Evolutionary conservation across 305 asterid species (phyloP).

Genomic region (Nicotiana rustica): DNA sequence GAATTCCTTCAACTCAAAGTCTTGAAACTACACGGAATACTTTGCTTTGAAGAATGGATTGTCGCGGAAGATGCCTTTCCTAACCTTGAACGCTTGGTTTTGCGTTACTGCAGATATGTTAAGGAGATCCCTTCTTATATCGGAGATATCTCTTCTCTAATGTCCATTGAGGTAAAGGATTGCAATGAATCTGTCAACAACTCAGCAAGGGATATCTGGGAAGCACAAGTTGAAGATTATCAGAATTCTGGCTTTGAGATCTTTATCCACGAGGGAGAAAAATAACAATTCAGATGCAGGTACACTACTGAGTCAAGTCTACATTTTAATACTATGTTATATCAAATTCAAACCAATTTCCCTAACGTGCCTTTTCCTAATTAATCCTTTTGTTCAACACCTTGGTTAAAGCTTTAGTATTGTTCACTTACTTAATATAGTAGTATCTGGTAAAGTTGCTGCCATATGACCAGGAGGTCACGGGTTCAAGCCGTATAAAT

Average conservation of each 20-base stretch:
- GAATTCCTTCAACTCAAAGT: neutral
- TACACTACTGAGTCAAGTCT: neutral
- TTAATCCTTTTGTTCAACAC: neutral
- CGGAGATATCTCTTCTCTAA: slow-evolving; percentile 29
- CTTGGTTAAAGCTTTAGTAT: neutral
- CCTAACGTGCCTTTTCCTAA: neutral
- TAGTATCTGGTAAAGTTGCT: too few relatives aligned
- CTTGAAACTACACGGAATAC: neutral
- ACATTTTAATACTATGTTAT: neutral
- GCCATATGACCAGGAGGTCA: too few relatives aligned
- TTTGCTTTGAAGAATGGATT: slow-evolving; percentile 14
- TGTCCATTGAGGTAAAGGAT: slow-evolving; percentile 22
- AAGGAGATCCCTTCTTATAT: slow-evolving; percentile 39
- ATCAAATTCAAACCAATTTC: neutral
- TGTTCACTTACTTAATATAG: too few relatives aligned
- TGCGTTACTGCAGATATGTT: slow-evolving; percentile 2
- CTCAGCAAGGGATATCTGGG: slow-evolving; percentile 35
- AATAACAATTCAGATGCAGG: neutral
- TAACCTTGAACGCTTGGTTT: slow-evolving; percentile 31
- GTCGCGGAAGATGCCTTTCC: slow-evolving; percentile 37
- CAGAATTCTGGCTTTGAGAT: slow-evolving; percentile 37
- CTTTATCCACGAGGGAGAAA: neutral
- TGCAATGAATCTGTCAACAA: slow-evolving; percentile 12
- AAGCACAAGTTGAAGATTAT: slow-evolving; percentile 34
- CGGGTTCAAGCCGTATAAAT: too few relatives aligned